A percentile compares a stretch with the other conserved stretches of the same genome.
Evolutionary conservation across 371 early-diverging fungal species (phyloP).

Genomic region (Rhizopus arrhizus): DNA sequence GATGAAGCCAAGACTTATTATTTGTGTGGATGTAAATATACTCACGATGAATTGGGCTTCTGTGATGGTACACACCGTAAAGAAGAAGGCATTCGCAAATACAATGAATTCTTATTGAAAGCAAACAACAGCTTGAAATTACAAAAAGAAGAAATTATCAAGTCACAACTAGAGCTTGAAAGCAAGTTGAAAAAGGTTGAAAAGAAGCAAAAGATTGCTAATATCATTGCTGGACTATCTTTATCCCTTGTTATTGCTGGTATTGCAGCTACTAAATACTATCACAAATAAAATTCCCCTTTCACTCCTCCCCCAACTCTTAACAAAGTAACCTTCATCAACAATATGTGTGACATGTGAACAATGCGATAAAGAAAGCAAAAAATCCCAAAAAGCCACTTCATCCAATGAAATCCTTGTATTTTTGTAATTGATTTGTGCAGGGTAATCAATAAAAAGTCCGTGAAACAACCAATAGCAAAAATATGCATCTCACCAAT

Average conservation of each 20-base stretch:
- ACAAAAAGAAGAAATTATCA: slow-evolving; percentile 18
- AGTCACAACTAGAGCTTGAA: slow-evolving; percentile 6
- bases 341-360: too few relatives aligned
- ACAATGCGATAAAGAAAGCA: too few relatives aligned
- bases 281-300: slow-evolving; percentile 2
- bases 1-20: slow-evolving; percentile 38
- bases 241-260: slow-evolving; percentile 17
- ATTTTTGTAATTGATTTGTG: too few relatives aligned
- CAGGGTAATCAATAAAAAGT: too few relatives aligned
- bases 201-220: slow-evolving; percentile 25
- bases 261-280: slow-evolving; percentile 10
- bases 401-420: slow-evolving; percentile 21
- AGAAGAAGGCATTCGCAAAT: slow-evolving; percentile 39
- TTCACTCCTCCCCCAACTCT: neutral
- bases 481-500: too few relatives aligned
- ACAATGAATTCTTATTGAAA: slow-evolving; percentile 40
- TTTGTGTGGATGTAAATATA: slow-evolving; percentile 42
- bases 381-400: too few relatives aligned
- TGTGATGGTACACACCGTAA: slow-evolving; percentile 45
- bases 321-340: too few relatives aligned
- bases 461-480: too few relatives aligned
- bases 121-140: slow-evolving; percentile 35
- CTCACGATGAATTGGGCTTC: slow-evolving; percentile 31
- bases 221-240: slow-evolving; percentile 23
- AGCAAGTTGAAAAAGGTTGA: slow-evolving; percentile 20